Evolutionary conservation across 2,329 filamentous ascomycete species (phyloP), one percentile per base, ranked within the genome.

Genomic region (Fusarium sp.): DNA sequence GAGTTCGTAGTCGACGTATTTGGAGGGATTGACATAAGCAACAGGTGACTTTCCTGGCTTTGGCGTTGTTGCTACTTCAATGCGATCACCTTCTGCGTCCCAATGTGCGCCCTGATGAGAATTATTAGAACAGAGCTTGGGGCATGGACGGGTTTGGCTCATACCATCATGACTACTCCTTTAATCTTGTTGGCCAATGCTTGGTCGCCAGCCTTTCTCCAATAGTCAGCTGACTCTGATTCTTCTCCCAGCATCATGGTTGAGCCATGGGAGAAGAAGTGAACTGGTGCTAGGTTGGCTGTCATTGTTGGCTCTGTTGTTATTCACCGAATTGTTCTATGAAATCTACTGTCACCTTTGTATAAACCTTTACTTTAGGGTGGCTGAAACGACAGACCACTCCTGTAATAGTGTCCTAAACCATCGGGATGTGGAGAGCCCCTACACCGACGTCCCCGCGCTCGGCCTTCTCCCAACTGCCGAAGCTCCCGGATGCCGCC

Each of bases 21-120:
- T 89, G 28, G 80, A 80, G 0, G 88, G 87, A 68, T 88, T 80
- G 6, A 91, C 88, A 70, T 87, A 89, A 49, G 87, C 87, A 7
- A 90, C 86, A 1, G 88, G 88, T 0, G 81, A 84, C 71, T 90
- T 91, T 13, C 59, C 73, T 0, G 88, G 88, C 0, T 76, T 77
- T 0, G 86, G 84, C 60, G 90, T 88, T 48, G 82, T 85, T 4
- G 86, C 76, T 3, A 91, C 81, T 72, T 89, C 80, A 64, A 91
- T 82, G 31, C 78, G 76, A 53, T 86, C 81, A 36, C 81, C 80
- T 8, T 79, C 71, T 2, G 81, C 80, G 45, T 85, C 87, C 88
- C 88, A 91, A 69, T 91, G 88, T 0, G 88, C 88, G 40, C 56
- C 56, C 56, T 59, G 6, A 5, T 2, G 0, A 2, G 1, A n/a